A percentile compares a stretch with the other conserved stretches of the same genome.
Evolutionary conservation across 257 asterid genomes (phyloP).

Genomic region (Oldenlandia corymbosa): DNA sequence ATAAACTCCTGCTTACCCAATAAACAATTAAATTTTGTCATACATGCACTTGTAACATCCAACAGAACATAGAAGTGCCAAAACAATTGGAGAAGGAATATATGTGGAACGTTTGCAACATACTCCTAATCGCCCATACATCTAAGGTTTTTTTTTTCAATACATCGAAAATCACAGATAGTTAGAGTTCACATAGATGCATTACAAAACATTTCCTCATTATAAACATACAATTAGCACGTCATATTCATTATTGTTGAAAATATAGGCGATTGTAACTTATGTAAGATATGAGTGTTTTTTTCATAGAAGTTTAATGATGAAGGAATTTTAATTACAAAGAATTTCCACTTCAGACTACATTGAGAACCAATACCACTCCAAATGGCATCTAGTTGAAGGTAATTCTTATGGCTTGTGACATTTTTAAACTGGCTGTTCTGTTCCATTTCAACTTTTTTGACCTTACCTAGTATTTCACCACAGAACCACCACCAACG

Average conservation of each 20-base stretch:
- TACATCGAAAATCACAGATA: neutral
- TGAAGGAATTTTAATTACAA: neutral
- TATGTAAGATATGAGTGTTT: neutral
- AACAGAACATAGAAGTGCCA: neutral
- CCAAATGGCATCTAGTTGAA: neutral
- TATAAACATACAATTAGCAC: neutral
- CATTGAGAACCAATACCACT: neutral
- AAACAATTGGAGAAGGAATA: neutral
- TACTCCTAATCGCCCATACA: no score
- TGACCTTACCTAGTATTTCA: neutral
- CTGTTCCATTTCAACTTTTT: no score
- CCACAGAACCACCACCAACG: neutral
- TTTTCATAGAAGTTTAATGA: neutral
- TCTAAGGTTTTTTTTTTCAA: neutral
- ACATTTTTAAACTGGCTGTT: no score
- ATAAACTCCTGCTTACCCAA: constrained; percentile 53
- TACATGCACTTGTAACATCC: constrained; percentile 11
- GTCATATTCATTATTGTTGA: neutral
- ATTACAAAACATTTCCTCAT: neutral
- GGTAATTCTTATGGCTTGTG: neutral
- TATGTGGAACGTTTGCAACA: no score
- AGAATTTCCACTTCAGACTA: neutral
- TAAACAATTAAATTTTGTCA: constrained; percentile 12
- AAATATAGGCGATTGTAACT: neutral
- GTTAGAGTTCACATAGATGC: neutral